phyloP scores from a whole-genome alignment of 495 filamentous ascomycete genomes.

The Umbilicaria muhlenbergii region DNA sequence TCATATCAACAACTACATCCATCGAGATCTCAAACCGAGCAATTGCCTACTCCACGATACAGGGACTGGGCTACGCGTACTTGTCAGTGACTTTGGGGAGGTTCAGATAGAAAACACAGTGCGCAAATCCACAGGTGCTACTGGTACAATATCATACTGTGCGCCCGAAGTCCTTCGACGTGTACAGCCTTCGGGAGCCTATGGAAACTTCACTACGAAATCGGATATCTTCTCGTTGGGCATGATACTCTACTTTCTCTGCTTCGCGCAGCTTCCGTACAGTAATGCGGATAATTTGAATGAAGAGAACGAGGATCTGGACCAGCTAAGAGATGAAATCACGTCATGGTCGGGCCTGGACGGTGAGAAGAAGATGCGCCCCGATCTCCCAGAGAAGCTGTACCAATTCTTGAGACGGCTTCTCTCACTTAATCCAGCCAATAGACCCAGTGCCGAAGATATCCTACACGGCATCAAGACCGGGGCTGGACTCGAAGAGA shows the following conservation, averaged over 20 bases:
- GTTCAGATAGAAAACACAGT: conserved; percentile 68
- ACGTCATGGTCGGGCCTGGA: conserved; percentile 74
- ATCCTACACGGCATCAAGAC: conserved; percentile 69
- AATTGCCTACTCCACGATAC: conserved; percentile 84
- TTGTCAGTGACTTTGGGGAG: conserved; percentile 96
- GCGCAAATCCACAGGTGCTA: conserved; percentile 79
- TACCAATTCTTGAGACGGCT: conserved; percentile 72
- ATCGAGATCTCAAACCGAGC: conserved; percentile 87
- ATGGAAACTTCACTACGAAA: conserved; percentile 87
- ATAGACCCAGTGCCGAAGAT: conserved; percentile 73
- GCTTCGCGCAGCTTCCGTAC: conserved; percentile 84
- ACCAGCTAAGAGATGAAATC: conserved; percentile 75
- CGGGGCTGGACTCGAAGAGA: conserved; percentile 45
- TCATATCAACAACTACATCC: conserved; percentile 87
- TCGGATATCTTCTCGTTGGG: conserved; percentile 94
- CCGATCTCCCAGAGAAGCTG: conserved; percentile 73
- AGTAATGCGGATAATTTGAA: conserved; percentile 63
- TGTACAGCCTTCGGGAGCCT: conserved; percentile 47
- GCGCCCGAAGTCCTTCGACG: conserved; percentile 79
- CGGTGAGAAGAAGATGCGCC: conserved; percentile 49
- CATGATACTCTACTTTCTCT: conserved; percentile 97
- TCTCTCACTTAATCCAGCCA: conserved; percentile 58
- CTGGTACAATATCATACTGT: conserved; percentile 94
- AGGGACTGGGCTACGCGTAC: conserved; percentile 50
- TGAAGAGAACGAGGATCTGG: conserved; percentile 90